Evolutionary conservation across 257 asterid genomes (phyloP).

Genomic region (Lantana camara): DNA sequence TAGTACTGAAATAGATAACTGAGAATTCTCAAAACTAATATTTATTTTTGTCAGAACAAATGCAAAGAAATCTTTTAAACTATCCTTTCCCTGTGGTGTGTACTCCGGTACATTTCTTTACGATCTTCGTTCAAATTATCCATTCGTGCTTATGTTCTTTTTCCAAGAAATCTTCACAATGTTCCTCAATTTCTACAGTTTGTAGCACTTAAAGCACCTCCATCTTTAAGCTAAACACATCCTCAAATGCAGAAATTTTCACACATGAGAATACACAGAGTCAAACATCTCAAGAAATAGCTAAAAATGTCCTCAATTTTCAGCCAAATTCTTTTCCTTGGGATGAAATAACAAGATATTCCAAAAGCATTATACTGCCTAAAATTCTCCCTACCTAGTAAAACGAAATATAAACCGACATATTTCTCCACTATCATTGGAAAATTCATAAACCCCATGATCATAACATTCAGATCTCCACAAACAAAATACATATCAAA

Average conservation of each 20-base stretch:
- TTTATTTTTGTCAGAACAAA: no score
- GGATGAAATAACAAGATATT: background rate
- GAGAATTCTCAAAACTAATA: no score
- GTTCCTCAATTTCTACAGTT: background rate
- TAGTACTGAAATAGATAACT: no score
- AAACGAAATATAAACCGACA: no score
- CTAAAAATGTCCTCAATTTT: background rate
- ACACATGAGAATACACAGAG: background rate
- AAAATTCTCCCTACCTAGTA: background rate
- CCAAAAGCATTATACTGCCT: background rate
- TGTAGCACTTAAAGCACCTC: background rate
- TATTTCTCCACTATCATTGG: no score
- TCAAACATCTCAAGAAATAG: background rate
- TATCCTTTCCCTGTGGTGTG: no score
- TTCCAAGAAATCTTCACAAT: background rate
- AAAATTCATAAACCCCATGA: conserved; percentile 7
- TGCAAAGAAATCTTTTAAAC: no score
- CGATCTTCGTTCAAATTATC: no score
- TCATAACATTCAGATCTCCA: conserved; percentile 17
- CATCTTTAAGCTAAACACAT: no score
- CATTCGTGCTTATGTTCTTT: no score
- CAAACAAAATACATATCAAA: background rate
- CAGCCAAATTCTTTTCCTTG: no score
- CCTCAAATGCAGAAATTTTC: background rate
- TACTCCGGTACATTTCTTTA: no score